Base-by-base conservation (phyloP, 192 early-diverging fungal genomes). In the Dimargaris cristalligena region DNA sequence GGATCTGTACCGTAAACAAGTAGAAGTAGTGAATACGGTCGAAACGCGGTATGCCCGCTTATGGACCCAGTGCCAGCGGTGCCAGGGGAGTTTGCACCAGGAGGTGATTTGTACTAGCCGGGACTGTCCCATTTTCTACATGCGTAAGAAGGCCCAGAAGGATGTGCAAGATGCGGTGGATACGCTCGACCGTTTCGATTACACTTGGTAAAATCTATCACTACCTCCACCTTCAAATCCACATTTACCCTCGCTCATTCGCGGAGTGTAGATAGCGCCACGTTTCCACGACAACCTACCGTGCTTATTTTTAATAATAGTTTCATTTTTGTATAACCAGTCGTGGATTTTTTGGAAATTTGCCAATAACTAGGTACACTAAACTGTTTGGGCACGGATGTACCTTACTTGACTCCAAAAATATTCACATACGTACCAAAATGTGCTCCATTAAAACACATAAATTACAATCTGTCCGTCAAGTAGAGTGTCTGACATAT, bases 121-220 rank as follows among this genome's bases (percentile, higher is more conserved):
- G 67, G 92, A 95, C 69, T 99, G 95, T 67, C 92, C 95, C 4
- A 99, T 99, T 31, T 97, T 94, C 65, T 99, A 88, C 62, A 98
- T 98, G 94, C 86, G 95, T 57, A 92, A 90, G 59, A 95, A 93
- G 70, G 86, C 80, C 18, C 90, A 92, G 64, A 96, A 94, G 68
- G 94, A 98, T 52, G 74, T 90, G 63, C 74, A 85, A 31, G 86
- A 91, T 23, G 79, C 84, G 31, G 63, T 81, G 4, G 69, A 71
- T 11, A 72, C 78, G 34, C 64, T 96, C 60, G 82, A 87, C 30
- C 74, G 91, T 60, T 94, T 91, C 63, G 69, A 83, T 44, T 75
- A 77, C 65, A 67, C 65, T 8, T 83, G 81, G 81, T 83, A 41
- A 72, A 41, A 41, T 41, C 38, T 41, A 41, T 41, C 6, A 10